phyloP scores from a whole-genome alignment of 179 eudicot genomes.

The Heliamphora pulchella region DNA sequence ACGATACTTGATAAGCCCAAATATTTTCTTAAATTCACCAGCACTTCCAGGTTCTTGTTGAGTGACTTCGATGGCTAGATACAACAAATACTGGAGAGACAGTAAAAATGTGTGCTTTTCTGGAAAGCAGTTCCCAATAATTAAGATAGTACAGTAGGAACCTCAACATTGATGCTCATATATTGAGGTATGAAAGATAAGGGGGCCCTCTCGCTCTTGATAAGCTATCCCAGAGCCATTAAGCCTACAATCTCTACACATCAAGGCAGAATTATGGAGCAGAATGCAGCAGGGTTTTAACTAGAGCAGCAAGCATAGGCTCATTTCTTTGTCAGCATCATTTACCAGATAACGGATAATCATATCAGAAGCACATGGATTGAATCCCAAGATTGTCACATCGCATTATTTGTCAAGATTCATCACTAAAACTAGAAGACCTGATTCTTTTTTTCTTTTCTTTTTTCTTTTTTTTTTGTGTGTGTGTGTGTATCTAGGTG shows the following conservation, averaged over 20 bases:
- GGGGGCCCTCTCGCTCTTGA: too few species aligned
- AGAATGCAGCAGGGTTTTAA: not conserved
- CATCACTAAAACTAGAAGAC: not conserved
- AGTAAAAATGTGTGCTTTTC: not conserved
- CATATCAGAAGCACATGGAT: not conserved
- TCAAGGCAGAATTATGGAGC: not conserved
- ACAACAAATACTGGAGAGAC: not conserved
- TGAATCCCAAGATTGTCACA: not conserved
- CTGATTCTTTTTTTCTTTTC: not conserved
- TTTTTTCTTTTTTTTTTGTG: not conserved
- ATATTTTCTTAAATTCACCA: not conserved
- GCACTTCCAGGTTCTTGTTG: not conserved
- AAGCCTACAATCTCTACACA: too few species aligned
- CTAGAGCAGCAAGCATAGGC: slow-evolving; percentile 5
- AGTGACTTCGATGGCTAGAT: not conserved
- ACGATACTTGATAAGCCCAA: not conserved
- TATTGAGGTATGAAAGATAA: not conserved
- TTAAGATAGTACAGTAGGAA: not conserved
- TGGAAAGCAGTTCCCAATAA: not conserved
- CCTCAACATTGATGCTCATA: not conserved
- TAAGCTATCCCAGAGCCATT: too few species aligned
- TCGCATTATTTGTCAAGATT: not conserved
- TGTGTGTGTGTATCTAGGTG: too few species aligned
- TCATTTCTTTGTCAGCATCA: not conserved
- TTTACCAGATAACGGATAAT: not conserved